Conservation (phyloP, 129 eudicot species). For the Centrapalus pauciflorus region DNA sequence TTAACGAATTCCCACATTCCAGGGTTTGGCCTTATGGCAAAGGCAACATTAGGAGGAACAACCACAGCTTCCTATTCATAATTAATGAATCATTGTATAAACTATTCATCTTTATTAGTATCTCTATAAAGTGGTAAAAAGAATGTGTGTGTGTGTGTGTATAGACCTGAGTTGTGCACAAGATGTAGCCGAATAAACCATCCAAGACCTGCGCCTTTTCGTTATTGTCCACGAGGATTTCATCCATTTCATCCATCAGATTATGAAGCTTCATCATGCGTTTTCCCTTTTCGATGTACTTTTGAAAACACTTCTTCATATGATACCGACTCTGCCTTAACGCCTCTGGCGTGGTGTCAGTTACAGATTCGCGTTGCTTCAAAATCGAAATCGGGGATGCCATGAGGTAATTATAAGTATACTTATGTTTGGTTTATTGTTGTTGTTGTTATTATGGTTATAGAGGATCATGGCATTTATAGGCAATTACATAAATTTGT, state of each 20-base stretch:
- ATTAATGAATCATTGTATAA: neutral
- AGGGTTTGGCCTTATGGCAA: conserved; percentile 85
- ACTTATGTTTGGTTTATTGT: neutral
- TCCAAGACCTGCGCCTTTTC: conserved; percentile 71
- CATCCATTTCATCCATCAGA: conserved; percentile 83
- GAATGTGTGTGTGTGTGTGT: no score
- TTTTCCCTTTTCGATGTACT: conserved; percentile 66
- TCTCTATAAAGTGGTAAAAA: neutral
- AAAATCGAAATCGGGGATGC: conserved; percentile 46
- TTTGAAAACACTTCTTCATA: conserved; percentile 82
- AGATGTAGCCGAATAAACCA: conserved; percentile 85
- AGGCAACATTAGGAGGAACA: conserved; percentile 88
- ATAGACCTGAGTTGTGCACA: conserved; percentile 85
- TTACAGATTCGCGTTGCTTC: conserved; percentile 63
- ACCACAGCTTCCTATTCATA: conserved; percentile 75
- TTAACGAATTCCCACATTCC: conserved; percentile 95
- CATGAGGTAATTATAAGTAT: conserved; percentile 21
- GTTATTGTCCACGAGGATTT: conserved; percentile 48
- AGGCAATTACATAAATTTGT: conserved; percentile 12
- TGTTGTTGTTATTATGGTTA: no score
- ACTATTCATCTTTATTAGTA: no score
- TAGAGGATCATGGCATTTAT: conserved; percentile 28
- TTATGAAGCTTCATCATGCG: conserved; percentile 75
- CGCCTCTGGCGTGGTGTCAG: conserved; percentile 89
- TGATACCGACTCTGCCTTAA: conserved; percentile 87